A percentile compares a stretch with the other conserved stretches of the same genome.
Evolutionary conservation across 2,329 filamentous ascomycete species (phyloP).

Genomic region (Meredithiella fracta): DNA sequence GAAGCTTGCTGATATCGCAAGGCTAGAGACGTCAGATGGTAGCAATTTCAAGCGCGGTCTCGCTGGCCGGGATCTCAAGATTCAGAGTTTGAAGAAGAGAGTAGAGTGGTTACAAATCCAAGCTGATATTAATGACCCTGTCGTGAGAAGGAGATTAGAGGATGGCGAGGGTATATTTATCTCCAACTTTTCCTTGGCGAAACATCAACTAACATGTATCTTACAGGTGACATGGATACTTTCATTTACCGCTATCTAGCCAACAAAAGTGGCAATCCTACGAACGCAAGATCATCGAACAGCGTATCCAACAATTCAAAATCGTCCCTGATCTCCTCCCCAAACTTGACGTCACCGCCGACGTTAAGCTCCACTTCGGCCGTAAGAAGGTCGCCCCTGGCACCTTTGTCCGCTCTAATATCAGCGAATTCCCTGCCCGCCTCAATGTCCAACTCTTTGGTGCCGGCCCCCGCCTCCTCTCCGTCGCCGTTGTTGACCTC

Average conservation of each 20-base stretch:
- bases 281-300: conserved; percentile 60
- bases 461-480: conserved; percentile 63
- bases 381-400: conserved; percentile 56
- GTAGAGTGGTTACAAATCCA: conserved; percentile 70
- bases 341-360: conserved; percentile 57
- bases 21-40: conserved; percentile 42
- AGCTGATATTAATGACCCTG: conserved; percentile 86
- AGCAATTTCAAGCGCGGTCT: conserved; percentile 45
- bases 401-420: conserved; percentile 55
- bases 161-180: conserved; percentile 59
- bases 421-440: conserved; percentile 57
- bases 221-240: conserved; percentile 77
- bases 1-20: conserved; percentile 51
- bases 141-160: conserved; percentile 87
- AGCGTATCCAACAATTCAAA: conserved; percentile 74
- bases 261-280: conserved; percentile 76
- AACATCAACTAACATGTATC: conserved; percentile 3
- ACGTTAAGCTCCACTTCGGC: conserved; percentile 70
- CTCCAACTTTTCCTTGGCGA: conserved; percentile 13
- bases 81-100: conserved; percentile 54
- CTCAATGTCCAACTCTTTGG: conserved; percentile 78
- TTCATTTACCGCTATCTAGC: conserved; percentile 89
- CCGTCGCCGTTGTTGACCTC: conserved; percentile 70
- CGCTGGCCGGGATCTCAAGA: conserved; percentile 44
- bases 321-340: conserved; percentile 80